Evolutionary conservation across 805 yeast genomes (phyloP).

Genomic region (Metschnikowia drakensbergensis): DNA sequence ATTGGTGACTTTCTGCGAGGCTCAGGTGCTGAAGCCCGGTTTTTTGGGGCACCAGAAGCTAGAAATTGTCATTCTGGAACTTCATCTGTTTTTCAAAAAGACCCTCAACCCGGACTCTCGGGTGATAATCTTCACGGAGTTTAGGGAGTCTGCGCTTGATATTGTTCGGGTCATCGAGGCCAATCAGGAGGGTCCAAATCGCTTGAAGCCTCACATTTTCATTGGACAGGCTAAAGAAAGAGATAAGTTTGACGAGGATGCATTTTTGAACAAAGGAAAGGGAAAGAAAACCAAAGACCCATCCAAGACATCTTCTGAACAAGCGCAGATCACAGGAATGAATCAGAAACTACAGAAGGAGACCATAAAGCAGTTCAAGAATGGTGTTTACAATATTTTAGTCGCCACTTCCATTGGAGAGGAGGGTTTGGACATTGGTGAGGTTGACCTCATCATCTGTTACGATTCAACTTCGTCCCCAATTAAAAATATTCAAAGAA

Average conservation of each 20-base stretch:
- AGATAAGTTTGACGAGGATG: constrained; percentile 61
- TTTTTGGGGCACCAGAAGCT: constrained; percentile 72
- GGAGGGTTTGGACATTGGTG: constrained; percentile 97
- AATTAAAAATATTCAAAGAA: constrained; percentile 86
- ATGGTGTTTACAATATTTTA: constrained; percentile 69
- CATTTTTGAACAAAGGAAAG: constrained; percentile 40
- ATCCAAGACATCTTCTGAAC: constrained; percentile 71
- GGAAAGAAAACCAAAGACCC: constrained; percentile 44
- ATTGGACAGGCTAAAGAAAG: constrained; percentile 86
- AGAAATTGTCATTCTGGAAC: constrained; percentile 52
- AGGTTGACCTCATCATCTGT: constrained; percentile 90
- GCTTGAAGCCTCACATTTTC: constrained; percentile 71
- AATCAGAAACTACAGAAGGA: constrained; percentile 83
- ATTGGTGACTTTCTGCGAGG: constrained; percentile 45
- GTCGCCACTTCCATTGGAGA: constrained; percentile 98
- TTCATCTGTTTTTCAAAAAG: constrained; percentile 50
- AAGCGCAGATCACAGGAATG: constrained; percentile 83
- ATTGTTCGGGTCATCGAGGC: constrained; percentile 67
- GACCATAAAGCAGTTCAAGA: constrained; percentile 67
- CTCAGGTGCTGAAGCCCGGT: constrained; percentile 32
- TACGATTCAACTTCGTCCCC: constrained; percentile 93
- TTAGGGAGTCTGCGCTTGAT: constrained; percentile 86
- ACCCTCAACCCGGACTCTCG: constrained; percentile 50
- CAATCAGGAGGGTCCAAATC: constrained; percentile 37
- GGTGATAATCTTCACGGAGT: constrained; percentile 84